A percentile compares a stretch with the other conserved stretches of the same genome.
These are phyloP conservation scores for Eimeria mitis DNA, from an alignment of 169 alveolate genomes.

Conservation along the genomic window DNA sequence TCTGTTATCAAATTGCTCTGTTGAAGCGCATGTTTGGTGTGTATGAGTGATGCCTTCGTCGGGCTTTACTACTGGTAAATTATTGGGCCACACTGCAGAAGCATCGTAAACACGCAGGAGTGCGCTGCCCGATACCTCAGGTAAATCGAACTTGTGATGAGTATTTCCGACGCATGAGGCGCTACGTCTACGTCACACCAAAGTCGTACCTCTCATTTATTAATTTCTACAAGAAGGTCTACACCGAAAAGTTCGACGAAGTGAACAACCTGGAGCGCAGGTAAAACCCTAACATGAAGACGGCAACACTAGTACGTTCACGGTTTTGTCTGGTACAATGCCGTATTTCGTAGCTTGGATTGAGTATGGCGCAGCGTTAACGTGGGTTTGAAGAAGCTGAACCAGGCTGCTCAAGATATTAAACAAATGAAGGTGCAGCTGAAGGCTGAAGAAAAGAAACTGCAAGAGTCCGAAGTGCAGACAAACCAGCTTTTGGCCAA, in stretches of 20 bases:
- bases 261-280: slow-evolving; percentile 93
- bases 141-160: slow-evolving; percentile 91
- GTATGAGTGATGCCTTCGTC: not conserved
- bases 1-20: not conserved
- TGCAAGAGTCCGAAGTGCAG: slow-evolving; percentile 95
- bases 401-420: slow-evolving; percentile 97
- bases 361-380: slow-evolving; percentile 86
- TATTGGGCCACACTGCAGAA: not conserved
- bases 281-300: not conserved
- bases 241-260: slow-evolving; percentile 95
- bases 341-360: not conserved
- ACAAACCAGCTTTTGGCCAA: slow-evolving; percentile 93
- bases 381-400: slow-evolving; percentile 96
- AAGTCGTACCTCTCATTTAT: slow-evolving; percentile 97
- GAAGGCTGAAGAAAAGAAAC: slow-evolving; percentile 95
- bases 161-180: slow-evolving; percentile 97
- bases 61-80: not conserved
- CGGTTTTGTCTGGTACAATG: slow-evolving; percentile 31
- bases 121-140: slow-evolving; percentile 92
- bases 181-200: slow-evolving; percentile 98
- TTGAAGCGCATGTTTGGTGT: not conserved
- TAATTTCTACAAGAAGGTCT: slow-evolving; percentile 96
- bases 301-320: not conserved
- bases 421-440: slow-evolving; percentile 95
- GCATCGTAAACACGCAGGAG: not conserved